Base-by-base conservation (phyloP, 169 alveolate species). In the Cryptosporidium baileyi region DNA sequence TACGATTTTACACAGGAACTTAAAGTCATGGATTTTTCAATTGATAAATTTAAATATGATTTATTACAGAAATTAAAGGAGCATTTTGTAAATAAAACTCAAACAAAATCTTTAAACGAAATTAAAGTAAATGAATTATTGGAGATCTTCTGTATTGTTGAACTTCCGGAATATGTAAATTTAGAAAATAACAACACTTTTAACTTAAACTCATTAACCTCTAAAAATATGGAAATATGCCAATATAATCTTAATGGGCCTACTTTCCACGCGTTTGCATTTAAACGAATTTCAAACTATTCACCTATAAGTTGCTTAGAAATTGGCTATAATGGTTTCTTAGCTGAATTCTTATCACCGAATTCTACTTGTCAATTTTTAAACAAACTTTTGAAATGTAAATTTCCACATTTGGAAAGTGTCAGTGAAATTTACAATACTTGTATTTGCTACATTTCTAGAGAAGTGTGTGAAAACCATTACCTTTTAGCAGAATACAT, bases 401-500 rank as follows among this genome's bases (percentile, higher is more conserved):
- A 74, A 28, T 47, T 3, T 3, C 81, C 63, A 1, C 15, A 26
- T 28, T 65, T 51, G 43, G 30, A 24, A 8, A 51, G 28, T 11
- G 34, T 74, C 3, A 7, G 38, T 13, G 54, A 19, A 2, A 15
- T 74, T 13, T 74, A 74, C 40, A 41, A 54, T n/a, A 36, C 28
- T 8, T 9, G 22, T 7, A 26, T 74, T 17, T 11, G 54, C 19
- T 54, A 74, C n/a, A 54, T 74, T 52, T 19, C 85, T 13, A 74
- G 22, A n/a, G 41, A 45, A 38, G 44, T 57, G 13, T 74, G 65
- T 26, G 13, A 51, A 15, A 67, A 59, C 0, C 49, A 74, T 26
- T 17, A 17, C 36, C 41, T 74, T 51, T 38, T 74, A 26, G 60
- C 85, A 11, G 85, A 74, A 44, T 74, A 74, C 13, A 57, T 74